phyloP scores from a whole-genome alignment of 2,329 filamentous ascomycete species.

The Diplodia mutila region DNA sequence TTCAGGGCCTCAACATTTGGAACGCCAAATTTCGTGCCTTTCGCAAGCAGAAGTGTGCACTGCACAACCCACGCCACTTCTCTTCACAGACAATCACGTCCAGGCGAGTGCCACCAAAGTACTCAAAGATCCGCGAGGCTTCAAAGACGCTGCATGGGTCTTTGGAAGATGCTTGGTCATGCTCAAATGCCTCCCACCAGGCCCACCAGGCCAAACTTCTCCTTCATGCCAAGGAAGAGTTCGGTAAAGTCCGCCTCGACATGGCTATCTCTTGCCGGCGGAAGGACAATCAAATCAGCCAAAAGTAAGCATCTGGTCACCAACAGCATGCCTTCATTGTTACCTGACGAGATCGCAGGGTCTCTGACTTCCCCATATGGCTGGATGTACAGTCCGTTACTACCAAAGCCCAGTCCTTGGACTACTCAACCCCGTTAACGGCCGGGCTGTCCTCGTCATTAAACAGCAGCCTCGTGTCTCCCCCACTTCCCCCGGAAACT shows the following conservation, averaged over 20 bases:
- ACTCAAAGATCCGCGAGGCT: slow-evolving; percentile 26
- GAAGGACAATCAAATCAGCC: background rate
- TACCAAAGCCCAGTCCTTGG: background rate
- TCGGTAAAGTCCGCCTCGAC: slow-evolving; percentile 32
- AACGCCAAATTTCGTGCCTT: slow-evolving; percentile 25
- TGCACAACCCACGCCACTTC: slow-evolving; percentile 23
- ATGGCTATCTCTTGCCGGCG: slow-evolving; percentile 34
- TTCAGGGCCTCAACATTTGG: slow-evolving; percentile 27
- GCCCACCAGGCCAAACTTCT: slow-evolving; percentile 35
- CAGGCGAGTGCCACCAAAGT: slow-evolving; percentile 9
- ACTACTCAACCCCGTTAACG: background rate
- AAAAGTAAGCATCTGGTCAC: background rate
- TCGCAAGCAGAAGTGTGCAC: slow-evolving; percentile 23
- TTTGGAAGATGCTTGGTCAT: slow-evolving; percentile 33
- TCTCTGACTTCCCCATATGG: slow-evolving; percentile 32
- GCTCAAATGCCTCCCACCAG: slow-evolving; percentile 30
- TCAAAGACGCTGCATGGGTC: slow-evolving; percentile 35
- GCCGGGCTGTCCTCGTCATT: background rate
- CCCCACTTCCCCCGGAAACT: background rate
- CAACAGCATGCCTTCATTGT: too few species aligned
- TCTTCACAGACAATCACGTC: slow-evolving; percentile 13
- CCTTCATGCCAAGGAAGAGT: slow-evolving; percentile 31
- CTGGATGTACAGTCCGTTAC: slow-evolving; percentile 34
- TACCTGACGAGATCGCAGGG: background rate
- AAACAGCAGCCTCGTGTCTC: background rate